Evolutionary conservation across 192 early-diverging fungal genomes (phyloP).

Genomic region (Cladochytrium replicatum): DNA sequence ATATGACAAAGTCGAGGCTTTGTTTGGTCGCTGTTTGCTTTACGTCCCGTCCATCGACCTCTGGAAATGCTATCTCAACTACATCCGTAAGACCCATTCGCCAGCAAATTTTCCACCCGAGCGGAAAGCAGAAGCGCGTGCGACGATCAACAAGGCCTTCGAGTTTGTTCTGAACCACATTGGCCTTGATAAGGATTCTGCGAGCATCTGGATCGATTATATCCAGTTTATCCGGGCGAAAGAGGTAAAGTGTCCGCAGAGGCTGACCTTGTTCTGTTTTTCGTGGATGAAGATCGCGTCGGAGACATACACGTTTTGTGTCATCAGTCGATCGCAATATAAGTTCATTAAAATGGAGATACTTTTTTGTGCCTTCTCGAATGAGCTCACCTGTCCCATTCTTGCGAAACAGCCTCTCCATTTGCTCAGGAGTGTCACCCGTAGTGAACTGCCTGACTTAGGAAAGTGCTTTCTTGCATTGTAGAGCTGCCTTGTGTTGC

Average conservation of each 20-base stretch:
- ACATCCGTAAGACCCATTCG: constrained; percentile 67
- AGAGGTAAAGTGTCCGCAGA: constrained; percentile 44
- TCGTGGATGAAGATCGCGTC: neutral
- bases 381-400: no score
- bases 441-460: no score
- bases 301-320: neutral
- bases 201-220: constrained; percentile 82
- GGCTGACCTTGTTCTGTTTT: no score
- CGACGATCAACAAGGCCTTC: constrained; percentile 68
- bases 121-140: constrained; percentile 47
- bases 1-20: constrained; percentile 64
- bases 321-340: neutral
- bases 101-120: constrained; percentile 35
- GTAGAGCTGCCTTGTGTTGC: no score
- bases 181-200: constrained; percentile 80
- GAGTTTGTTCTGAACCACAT: constrained; percentile 83
- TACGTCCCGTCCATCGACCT: constrained; percentile 77
- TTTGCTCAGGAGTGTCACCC: no score
- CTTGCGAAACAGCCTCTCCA: no score
- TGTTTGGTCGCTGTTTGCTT: constrained; percentile 74
- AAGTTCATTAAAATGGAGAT: no score
- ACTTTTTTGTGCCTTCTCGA: no score
- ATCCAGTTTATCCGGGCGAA: constrained; percentile 65
- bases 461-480: no score
- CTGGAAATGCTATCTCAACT: constrained; percentile 81